Base-by-base conservation (phyloP, 208 protist species). In the Acanthamoeba royreba region DNA sequence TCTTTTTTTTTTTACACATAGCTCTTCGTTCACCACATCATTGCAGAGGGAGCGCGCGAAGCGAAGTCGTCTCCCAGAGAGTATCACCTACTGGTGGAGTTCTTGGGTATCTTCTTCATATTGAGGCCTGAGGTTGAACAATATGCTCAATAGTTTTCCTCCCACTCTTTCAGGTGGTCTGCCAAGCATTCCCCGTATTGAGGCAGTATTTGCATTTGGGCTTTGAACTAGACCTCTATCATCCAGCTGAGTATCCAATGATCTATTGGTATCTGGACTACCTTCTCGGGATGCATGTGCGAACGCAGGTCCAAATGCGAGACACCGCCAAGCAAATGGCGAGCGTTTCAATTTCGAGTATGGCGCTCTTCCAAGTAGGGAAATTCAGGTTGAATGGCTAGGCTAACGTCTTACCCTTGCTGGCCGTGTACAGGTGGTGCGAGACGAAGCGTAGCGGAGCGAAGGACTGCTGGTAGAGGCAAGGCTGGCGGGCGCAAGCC, bases 211-310 rank as follows among this genome's bases (percentile, higher is more conserved):
- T 86, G 43, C 46, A 55, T 4, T 55, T 40, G n/a, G 77, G 77
- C 4, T 86, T 86, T 7, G 77, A 86, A n/a, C 35, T 86, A 45
- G 77, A 40, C 4, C 42, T 86, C 28, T 86, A 86, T 31, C 42
- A 86, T 4, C 77, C 77, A n/a, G 9, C 17, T 4, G 77, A 86
- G 77, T 86, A 86, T 7, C 46, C 45, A 0, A 86, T 86, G 77
- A 58, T 86, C 42, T 86, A 58, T 7, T 86, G 77, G 77, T 86
- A 86, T 40, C 31, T 86, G 77, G 77, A 86, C 46, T 86, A 86
- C 43, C 22, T 86, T 17, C 46, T 86, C 46, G 42, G 45, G 35
- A 55, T 86, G 77, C 77, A 86, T 31, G 35, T 86, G 4, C 42
- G 46, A 17, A 86, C 42, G 45, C 77, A 86, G 31, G 42, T 86